Evolutionary conservation across 2,329 filamentous ascomycete genomes (phyloP).

Genomic region (Leptographium lundbergii): DNA sequence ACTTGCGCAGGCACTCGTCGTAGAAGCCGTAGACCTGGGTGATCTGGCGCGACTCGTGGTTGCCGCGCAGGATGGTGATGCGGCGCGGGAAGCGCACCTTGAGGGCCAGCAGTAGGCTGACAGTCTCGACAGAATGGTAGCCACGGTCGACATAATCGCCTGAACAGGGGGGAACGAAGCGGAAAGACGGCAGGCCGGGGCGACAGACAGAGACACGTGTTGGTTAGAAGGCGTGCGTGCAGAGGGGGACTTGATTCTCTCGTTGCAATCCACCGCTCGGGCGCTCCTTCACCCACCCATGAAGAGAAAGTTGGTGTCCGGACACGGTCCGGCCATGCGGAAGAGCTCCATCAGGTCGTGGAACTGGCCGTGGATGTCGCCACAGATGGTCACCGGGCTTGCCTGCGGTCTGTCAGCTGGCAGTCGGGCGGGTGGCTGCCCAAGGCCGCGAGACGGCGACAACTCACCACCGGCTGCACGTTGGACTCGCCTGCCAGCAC

Average conservation of each 20-base stretch:
- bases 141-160: conserved; percentile 1
- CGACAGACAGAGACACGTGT: neutral
- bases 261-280: no score
- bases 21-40: conserved; percentile 99
- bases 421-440: neutral
- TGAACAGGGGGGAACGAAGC: neutral
- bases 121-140: neutral
- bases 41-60: conserved; percentile 78
- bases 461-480: neutral
- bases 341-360: conserved; percentile 1
- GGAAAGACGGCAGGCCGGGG: neutral
- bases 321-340: neutral
- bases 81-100: neutral
- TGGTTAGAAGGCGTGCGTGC: neutral
- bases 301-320: neutral
- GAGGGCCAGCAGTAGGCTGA: neutral
- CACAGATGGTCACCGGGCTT: neutral
- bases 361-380: conserved; percentile 2
- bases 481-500: neutral
- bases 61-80: conserved; percentile 1
- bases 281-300: neutral
- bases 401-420: neutral
- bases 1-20: conserved; percentile 83
- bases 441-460: neutral
- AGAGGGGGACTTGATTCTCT: no score